Conservation (phyloP, 1,284 basidiomycete genomes). For the Xerocomus nothofagi region DNA sequence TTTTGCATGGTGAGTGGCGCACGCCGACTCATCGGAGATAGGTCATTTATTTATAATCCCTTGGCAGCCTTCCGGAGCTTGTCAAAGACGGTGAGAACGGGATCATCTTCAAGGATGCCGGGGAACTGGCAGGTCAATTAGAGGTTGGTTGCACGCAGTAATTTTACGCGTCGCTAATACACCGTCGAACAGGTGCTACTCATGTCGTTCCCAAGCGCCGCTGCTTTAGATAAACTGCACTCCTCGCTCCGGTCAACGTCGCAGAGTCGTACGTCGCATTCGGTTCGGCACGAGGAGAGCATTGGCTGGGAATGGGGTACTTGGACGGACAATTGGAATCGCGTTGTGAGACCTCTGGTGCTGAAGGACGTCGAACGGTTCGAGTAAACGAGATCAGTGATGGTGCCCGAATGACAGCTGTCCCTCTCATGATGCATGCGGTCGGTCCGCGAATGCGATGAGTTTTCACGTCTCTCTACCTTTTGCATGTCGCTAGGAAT, state of each 20-base stretch:
- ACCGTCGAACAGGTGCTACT: constrained; percentile 51
- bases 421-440: too few species aligned
- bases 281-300: constrained; percentile 19
- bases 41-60: constrained; percentile 3
- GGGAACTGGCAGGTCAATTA: constrained; percentile 71
- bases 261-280: constrained; percentile 8
- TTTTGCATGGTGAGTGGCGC: constrained; percentile 71
- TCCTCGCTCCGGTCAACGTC: constrained; percentile 31
- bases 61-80: constrained; percentile 76
- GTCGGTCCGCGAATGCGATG: too few species aligned
- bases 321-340: constrained; percentile 87
- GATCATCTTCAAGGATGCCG: constrained; percentile 69
- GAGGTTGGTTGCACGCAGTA: constrained; percentile 46
- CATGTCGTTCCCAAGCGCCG: constrained; percentile 57
- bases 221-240: constrained; percentile 50
- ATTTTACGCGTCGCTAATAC: not conserved
- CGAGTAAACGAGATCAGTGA: constrained; percentile 13
- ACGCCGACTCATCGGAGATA: not conserved
- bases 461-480: too few species aligned
- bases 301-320: constrained; percentile 62
- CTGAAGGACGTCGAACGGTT: constrained; percentile 45
- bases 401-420: too few species aligned
- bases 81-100: constrained; percentile 86
- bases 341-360: constrained; percentile 63
- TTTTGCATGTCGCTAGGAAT: too few species aligned